A percentile compares a stretch with the other conserved stretches of the same genome.
Conservation (phyloP, 2,329 filamentous ascomycete species). For the Penicillium sp. region DNA sequence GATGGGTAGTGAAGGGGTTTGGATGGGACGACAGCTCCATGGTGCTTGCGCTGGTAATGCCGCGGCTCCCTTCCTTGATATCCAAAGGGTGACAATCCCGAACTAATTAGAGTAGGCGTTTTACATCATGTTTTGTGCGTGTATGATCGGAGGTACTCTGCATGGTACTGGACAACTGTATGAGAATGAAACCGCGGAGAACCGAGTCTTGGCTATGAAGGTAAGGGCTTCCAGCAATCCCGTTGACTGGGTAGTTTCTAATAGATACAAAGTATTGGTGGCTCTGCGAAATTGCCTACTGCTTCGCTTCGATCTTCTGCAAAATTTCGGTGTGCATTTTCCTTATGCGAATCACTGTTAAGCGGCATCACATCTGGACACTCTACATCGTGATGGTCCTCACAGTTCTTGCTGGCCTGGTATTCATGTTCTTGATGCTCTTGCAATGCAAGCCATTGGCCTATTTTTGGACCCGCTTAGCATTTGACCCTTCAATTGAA, state of each 20-base stretch:
- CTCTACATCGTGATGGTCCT: conserved; percentile 52
- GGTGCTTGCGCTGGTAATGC: conserved; percentile 33
- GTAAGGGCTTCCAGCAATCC: conserved; percentile 12
- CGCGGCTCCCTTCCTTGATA: not conserved
- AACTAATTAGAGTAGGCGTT: conserved; percentile 17
- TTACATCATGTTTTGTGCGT: conserved; percentile 36
- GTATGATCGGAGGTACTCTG: conserved; percentile 35
- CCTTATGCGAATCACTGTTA: conserved; percentile 56
- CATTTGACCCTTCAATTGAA: conserved; percentile 31
- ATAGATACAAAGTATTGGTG: conserved; percentile 48
- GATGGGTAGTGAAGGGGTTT: conserved; percentile 35
- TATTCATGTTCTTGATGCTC: conserved; percentile 58
- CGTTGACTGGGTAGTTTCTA: not conserved
- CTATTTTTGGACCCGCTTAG: conserved; percentile 53
- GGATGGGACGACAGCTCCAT: conserved; percentile 39
- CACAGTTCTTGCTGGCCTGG: conserved; percentile 48
- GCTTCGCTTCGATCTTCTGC: conserved; percentile 50
- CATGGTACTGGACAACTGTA: conserved; percentile 35
- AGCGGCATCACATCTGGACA: conserved; percentile 50
- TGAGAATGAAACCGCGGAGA: conserved; percentile 13
- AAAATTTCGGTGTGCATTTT: conserved; percentile 59
- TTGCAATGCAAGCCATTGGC: conserved; percentile 58
- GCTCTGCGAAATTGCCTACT: conserved; percentile 58
- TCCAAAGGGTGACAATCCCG: not conserved
- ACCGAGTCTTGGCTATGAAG: conserved; percentile 33